These are phyloP conservation scores for Dactylellina parvicollis DNA, from an alignment of 2,329 filamentous ascomycete species.

Conservation along the genomic window DNA sequence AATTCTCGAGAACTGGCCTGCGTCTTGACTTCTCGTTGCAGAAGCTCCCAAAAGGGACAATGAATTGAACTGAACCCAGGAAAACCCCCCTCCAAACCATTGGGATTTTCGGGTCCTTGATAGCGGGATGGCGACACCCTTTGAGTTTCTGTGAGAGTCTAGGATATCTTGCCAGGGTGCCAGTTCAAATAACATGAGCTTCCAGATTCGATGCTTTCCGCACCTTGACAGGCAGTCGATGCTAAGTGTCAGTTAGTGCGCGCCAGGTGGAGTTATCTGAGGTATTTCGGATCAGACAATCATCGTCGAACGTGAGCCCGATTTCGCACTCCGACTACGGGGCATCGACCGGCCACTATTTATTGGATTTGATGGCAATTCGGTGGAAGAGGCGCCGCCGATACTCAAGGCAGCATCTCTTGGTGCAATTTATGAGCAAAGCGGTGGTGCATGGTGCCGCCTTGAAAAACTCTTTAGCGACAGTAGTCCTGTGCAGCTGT, in stretches of 20 bases:
- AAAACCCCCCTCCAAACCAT: slow-evolving; percentile 7
- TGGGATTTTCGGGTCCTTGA: slow-evolving; percentile 7
- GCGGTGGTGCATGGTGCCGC: slow-evolving; percentile 20
- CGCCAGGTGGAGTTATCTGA: not conserved
- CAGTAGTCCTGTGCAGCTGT: not conserved
- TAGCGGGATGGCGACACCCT: slow-evolving; percentile 42
- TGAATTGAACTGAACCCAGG: not conserved
- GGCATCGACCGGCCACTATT: slow-evolving; percentile 16
- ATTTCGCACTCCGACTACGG: not conserved
- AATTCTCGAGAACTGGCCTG: slow-evolving; percentile 4
- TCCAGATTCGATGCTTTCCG: slow-evolving; percentile 24
- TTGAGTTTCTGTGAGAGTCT: slow-evolving; percentile 2
- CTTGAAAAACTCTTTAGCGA: slow-evolving; percentile 5
- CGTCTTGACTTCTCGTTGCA: not conserved
- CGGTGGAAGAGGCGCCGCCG: not conserved
- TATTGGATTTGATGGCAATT: slow-evolving; percentile 7
- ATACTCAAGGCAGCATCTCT: slow-evolving; percentile 14
- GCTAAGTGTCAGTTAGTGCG: not conserved
- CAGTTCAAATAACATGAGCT: not conserved
- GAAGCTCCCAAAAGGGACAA: slow-evolving; percentile 16
- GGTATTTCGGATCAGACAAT: not conserved
- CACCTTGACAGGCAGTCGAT: not conserved
- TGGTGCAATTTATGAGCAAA: slow-evolving; percentile 6
- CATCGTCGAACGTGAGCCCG: not conserved
- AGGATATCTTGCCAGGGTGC: not conserved